Evolutionary conservation across 129 eudicot genomes (phyloP).

Genomic region (Erigeron canadensis): DNA sequence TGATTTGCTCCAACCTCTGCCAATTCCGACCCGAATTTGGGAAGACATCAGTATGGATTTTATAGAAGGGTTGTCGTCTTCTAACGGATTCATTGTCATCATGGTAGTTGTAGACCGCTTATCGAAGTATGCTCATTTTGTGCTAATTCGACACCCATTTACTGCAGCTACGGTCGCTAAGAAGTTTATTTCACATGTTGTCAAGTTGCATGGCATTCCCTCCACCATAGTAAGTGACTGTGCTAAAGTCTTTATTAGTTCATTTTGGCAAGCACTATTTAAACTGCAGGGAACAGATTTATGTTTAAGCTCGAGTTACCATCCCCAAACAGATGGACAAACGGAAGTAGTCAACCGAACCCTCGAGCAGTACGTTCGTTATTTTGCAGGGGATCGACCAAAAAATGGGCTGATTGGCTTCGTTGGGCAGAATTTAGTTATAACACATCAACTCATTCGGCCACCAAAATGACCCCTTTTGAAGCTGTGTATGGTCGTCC

Average conservation of each 20-base stretch:
- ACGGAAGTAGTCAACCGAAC: not conserved
- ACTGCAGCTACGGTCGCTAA: constrained; percentile 6
- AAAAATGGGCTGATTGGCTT: not conserved
- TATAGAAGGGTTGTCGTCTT: constrained; percentile 23
- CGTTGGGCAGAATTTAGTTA: not conserved
- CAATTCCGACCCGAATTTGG: constrained; percentile 8
- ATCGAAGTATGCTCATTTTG: constrained; percentile 24
- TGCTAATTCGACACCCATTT: constrained; percentile 2
- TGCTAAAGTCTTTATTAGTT: not conserved
- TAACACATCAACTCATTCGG: not conserved
- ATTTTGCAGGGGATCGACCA: not conserved
- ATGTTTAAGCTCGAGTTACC: not conserved
- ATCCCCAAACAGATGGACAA: not conserved
- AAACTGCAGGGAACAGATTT: not conserved
- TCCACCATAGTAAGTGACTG: not conserved
- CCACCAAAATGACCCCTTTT: not conserved
- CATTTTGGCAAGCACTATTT: not conserved
- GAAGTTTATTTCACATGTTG: not conserved
- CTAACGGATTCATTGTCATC: not conserved
- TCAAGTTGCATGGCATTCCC: not conserved
- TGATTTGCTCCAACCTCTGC: not conserved
- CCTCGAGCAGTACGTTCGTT: not conserved
- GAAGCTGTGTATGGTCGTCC: not conserved
- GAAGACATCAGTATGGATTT: constrained; percentile 21
- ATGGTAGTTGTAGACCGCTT: constrained; percentile 17